Conservation (phyloP, 2,329 filamentous ascomycete species). For the Paraconiothyrium sp. region DNA sequence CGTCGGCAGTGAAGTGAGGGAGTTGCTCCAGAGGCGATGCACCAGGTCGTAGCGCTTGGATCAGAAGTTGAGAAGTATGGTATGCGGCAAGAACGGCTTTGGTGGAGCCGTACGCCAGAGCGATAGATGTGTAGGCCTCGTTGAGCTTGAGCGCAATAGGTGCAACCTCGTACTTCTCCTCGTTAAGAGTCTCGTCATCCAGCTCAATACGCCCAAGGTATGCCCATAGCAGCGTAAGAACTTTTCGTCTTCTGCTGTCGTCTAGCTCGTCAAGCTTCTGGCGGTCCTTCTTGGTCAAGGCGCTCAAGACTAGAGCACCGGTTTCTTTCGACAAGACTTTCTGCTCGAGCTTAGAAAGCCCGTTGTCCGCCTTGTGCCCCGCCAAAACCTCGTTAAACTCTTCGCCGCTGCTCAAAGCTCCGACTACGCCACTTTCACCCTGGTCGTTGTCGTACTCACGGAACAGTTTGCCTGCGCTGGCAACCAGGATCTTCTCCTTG, state of each 20-base stretch:
- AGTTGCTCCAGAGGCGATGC: conserved; percentile 91
- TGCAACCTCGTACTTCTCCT: conserved; percentile 87
- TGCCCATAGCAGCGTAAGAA: conserved; percentile 90
- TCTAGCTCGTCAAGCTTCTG: conserved; percentile 82
- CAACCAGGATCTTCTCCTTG: conserved; percentile 90
- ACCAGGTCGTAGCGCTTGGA: conserved; percentile 86
- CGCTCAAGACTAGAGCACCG: conserved; percentile 61
- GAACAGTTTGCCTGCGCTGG: conserved; percentile 94
- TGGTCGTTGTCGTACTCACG: conserved; percentile 88
- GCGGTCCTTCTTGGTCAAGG: conserved; percentile 77
- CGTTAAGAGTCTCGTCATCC: conserved; percentile 78
- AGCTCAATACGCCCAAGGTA: conserved; percentile 91
- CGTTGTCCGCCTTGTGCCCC: conserved; percentile 80
- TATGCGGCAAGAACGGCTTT: conserved; percentile 84
- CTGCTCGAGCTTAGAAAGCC: conserved; percentile 84
- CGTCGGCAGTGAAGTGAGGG: conserved; percentile 78
- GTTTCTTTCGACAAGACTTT: conserved; percentile 73
- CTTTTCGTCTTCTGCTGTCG: conserved; percentile 81
- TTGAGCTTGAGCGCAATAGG: conserved; percentile 86
- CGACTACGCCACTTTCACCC: conserved; percentile 80
- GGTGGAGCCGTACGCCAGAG: conserved; percentile 86
- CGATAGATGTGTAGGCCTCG: conserved; percentile 85
- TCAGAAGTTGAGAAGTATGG: conserved; percentile 82
- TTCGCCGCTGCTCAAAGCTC: conserved; percentile 82
- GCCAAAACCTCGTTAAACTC: conserved; percentile 83